Percentiles rank a stretch among this genome's conserved stretches.
These are phyloP conservation scores for Pistacia atlantica DNA, from an alignment of 345 rosid genomes.

Conservation along the genomic window DNA sequence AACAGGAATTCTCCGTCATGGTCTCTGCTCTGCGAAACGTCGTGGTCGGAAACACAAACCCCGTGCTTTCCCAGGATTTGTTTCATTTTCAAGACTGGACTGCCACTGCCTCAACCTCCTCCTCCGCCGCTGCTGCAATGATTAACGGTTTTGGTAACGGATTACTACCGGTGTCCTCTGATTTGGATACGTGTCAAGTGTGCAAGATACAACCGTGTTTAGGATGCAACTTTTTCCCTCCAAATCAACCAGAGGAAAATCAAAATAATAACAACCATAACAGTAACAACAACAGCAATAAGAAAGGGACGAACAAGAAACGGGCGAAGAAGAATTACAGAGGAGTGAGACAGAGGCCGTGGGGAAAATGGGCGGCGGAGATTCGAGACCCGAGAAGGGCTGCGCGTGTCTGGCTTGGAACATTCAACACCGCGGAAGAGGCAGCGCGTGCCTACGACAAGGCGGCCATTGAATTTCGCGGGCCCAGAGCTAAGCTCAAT, in stretches of 20 bases:
- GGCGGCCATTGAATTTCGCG: conserved; percentile 70
- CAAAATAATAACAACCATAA: neutral
- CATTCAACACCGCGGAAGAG: conserved; percentile 84
- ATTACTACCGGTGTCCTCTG: conserved; percentile 30
- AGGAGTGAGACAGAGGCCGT: conserved; percentile 97
- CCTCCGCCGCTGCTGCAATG: neutral
- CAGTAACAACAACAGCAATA: neutral
- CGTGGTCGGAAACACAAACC: conserved; percentile 28
- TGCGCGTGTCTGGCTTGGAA: conserved; percentile 89
- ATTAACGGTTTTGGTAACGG: neutral
- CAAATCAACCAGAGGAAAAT: conserved; percentile 34
- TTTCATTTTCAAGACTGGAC: neutral
- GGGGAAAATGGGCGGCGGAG: conserved; percentile 99
- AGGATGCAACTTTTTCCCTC: conserved; percentile 79
- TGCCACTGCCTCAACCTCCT: conserved; percentile 29
- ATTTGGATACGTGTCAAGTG: conserved; percentile 55
- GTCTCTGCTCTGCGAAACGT: conserved; percentile 53
- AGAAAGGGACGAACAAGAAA: conserved; percentile 26
- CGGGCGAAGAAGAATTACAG: conserved; percentile 73
- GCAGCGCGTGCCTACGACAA: conserved; percentile 94
- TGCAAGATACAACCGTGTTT: conserved; percentile 72
- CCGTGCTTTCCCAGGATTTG: neutral
- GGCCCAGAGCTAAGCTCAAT: conserved; percentile 66
- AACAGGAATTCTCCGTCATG: conserved; percentile 68
- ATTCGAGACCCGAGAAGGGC: conserved; percentile 88